phyloP scores from a whole-genome alignment of 108 stramenopile genomes.

The Discostella stelligeroides region DNA sequence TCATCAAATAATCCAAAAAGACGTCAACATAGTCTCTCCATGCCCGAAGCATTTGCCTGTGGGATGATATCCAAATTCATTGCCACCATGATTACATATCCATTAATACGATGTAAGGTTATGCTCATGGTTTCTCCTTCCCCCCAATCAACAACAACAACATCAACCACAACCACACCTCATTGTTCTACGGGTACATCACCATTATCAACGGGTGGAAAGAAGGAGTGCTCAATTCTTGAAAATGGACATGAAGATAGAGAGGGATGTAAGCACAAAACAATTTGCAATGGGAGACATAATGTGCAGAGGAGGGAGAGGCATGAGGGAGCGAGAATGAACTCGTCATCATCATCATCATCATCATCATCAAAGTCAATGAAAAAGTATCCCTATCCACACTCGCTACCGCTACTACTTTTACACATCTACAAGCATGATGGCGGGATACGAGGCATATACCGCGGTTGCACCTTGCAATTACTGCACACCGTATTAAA shows the following conservation, averaged over 20 bases:
- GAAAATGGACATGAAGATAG: too few relatives aligned
- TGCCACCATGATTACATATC: constrained; percentile 94
- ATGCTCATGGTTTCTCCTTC: constrained; percentile 73
- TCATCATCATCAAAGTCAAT: constrained; percentile 1
- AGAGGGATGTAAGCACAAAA: too few relatives aligned
- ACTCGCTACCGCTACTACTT: constrained; percentile 45
- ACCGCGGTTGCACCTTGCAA: constrained; percentile 79
- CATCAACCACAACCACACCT: too few relatives aligned
- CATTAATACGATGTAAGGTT: constrained; percentile 93
- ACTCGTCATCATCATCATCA: background rate
- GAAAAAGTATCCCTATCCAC: constrained; percentile 1
- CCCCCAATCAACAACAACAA: background rate
- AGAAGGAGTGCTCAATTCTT: too few relatives aligned
- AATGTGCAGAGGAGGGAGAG: too few relatives aligned
- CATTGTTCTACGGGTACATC: too few relatives aligned
- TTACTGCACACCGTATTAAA: constrained; percentile 82
- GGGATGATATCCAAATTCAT: constrained; percentile 83
- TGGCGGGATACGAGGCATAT: constrained; percentile 63
- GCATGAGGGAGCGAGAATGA: too few relatives aligned
- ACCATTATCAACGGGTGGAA: constrained; percentile 14
- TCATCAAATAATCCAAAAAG: too few relatives aligned
- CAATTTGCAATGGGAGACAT: too few relatives aligned
- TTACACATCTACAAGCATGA: constrained; percentile 51
- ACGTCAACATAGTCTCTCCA: constrained; percentile 23
- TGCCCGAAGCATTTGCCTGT: constrained; percentile 76